Evolutionary conservation across 2,329 filamentous ascomycete species (phyloP).

Genomic region (Hypoxylon sp.): DNA sequence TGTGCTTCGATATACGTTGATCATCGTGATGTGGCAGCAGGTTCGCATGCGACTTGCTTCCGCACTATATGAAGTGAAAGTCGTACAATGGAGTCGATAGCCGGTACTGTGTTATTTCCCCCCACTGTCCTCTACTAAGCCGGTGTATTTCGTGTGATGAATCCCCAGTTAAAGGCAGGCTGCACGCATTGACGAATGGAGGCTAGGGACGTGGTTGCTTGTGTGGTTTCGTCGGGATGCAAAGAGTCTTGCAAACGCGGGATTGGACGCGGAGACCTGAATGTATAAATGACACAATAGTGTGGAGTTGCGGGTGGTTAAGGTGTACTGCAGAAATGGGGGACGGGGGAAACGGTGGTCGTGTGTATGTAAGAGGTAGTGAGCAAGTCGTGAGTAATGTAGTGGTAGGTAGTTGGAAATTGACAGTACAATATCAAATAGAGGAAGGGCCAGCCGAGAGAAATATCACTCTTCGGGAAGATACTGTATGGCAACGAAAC

Average conservation of each 20-base stretch:
- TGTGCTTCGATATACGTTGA: constrained; percentile 48
- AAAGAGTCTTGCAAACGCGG: constrained; percentile 42
- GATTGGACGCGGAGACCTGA: constrained; percentile 48
- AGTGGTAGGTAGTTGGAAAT: constrained; percentile 9
- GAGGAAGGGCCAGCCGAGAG: constrained; percentile 37
- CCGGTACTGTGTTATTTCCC: constrained; percentile 15
- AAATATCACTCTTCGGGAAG: constrained; percentile 20
- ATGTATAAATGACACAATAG: constrained; percentile 50
- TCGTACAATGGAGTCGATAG: constrained; percentile 27
- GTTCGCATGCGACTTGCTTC: constrained; percentile 47
- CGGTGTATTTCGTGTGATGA: constrained; percentile 30
- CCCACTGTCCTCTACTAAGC: constrained; percentile 27
- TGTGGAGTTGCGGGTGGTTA: constrained; percentile 43
- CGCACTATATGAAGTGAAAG: constrained; percentile 29
- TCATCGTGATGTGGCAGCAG: constrained; percentile 52
- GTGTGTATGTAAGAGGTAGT: not conserved
- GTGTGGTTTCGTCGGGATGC: constrained; percentile 44
- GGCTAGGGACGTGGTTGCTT: constrained; percentile 29
- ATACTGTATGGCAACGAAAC: constrained; percentile 15
- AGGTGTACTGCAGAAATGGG: constrained; percentile 43
- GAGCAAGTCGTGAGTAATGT: not conserved
- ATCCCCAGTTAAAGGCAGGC: constrained; percentile 34
- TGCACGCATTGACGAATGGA: constrained; percentile 42
- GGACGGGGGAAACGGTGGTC: not conserved
- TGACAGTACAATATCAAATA: constrained; percentile 28